Evolutionary conservation across 805 yeast genomes (phyloP).

Genomic region (Brettanomyces nanus): DNA sequence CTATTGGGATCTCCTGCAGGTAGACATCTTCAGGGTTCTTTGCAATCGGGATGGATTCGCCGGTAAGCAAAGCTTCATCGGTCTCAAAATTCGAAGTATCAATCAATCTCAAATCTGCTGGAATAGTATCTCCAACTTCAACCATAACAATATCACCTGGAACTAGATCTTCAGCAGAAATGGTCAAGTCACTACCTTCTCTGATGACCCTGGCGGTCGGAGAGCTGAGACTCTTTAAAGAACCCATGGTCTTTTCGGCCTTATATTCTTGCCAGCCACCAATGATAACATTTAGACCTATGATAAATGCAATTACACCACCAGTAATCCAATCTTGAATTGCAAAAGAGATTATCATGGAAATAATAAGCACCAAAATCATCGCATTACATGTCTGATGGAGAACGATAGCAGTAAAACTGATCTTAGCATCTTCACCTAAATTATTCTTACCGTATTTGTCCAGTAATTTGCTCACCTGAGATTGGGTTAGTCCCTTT

Average conservation of each 20-base stretch:
- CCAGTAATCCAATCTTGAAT: conserved; percentile 77
- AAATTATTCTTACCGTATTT: conserved; percentile 51
- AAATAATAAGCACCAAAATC: conserved; percentile 63
- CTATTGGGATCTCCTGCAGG: conserved; percentile 43
- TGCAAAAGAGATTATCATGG: conserved; percentile 64
- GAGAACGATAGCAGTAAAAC: conserved; percentile 45
- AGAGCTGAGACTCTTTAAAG: conserved; percentile 56
- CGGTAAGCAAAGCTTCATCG: conserved; percentile 84
- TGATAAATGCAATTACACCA: conserved; percentile 68
- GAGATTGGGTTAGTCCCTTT: conserved; percentile 37
- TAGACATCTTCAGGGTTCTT: conserved; percentile 41
- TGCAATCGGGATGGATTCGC: conserved; percentile 74
- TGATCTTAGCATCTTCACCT: conserved; percentile 51
- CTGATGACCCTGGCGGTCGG: conserved; percentile 65
- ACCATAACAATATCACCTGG: conserved; percentile 66
- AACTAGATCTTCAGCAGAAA: conserved; percentile 57
- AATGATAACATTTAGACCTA: conserved; percentile 51
- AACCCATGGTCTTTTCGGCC: conserved; percentile 76
- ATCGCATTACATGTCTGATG: conserved; percentile 72
- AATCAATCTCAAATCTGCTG: conserved; percentile 61
- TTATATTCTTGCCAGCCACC: conserved; percentile 65
- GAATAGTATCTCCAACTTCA: conserved; percentile 66
- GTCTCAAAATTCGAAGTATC: conserved; percentile 59
- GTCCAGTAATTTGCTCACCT: conserved; percentile 23
- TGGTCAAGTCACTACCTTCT: conserved; percentile 45